These are phyloP conservation scores for Ustilago vetiveriae DNA, from an alignment of 1,284 basidiomycete genomes.

Conservation along the genomic window DNA sequence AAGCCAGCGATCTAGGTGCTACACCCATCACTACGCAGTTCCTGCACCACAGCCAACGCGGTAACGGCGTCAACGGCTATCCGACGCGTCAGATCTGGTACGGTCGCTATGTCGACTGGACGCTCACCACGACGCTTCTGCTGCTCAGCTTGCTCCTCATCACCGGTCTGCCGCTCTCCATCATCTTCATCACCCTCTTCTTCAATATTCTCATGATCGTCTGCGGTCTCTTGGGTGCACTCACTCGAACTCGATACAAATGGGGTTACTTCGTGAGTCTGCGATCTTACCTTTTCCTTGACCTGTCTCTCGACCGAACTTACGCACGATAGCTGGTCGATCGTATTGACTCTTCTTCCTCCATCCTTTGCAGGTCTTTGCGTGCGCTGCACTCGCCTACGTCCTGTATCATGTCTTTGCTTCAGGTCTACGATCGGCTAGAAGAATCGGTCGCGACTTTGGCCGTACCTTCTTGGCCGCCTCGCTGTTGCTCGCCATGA, in stretches of 20 bases:
- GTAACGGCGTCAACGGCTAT: slow-evolving; percentile 24
- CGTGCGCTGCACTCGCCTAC: slow-evolving; percentile 68
- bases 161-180: slow-evolving; percentile 71
- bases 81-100: slow-evolving; percentile 73
- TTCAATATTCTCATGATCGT: slow-evolving; percentile 70
- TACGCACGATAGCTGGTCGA: too few species aligned
- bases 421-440: slow-evolving; percentile 66
- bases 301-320: too few species aligned
- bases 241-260: slow-evolving; percentile 72
- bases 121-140: slow-evolving; percentile 72
- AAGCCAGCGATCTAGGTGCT: slow-evolving; percentile 74
- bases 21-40: slow-evolving; percentile 72
- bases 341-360: neutral
- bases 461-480: slow-evolving; percentile 68
- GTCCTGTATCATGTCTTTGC: slow-evolving; percentile 62
- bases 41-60: slow-evolving; percentile 56
- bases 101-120: slow-evolving; percentile 59
- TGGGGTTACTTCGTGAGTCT: slow-evolving; percentile 68
- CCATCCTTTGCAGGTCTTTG: slow-evolving; percentile 61
- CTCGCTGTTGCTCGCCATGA: slow-evolving; percentile 60
- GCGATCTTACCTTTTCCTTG: too few species aligned
- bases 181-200: slow-evolving; percentile 73
- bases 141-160: slow-evolving; percentile 72
- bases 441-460: slow-evolving; percentile 67
- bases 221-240: slow-evolving; percentile 71